A percentile compares a stretch with the other conserved stretches of the same genome.
Conservation (phyloP, 2,329 filamentous ascomycete genomes). For the Cryphonectria parasitica region DNA sequence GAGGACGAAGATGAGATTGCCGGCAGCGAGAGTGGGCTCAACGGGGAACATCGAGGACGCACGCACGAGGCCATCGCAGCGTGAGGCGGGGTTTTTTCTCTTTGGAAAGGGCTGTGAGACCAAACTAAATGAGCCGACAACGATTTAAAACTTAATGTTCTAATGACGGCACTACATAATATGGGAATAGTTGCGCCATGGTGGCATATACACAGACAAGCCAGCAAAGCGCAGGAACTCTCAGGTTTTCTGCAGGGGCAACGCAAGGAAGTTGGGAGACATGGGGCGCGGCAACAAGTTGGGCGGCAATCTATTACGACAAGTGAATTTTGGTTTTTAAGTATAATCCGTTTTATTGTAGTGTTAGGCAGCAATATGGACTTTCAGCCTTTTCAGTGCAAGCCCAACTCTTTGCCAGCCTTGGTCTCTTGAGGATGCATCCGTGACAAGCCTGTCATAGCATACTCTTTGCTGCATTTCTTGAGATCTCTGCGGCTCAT, state of each 20-base stretch:
- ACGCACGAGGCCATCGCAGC: slow-evolving; percentile 55
- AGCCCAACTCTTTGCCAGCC: not conserved
- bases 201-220: not conserved
- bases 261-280: slow-evolving; percentile 8
- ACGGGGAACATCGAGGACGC: slow-evolving; percentile 61
- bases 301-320: slow-evolving; percentile 1
- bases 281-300: not conserved
- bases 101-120: not conserved
- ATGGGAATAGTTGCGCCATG: not conserved
- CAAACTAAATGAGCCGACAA: not conserved
- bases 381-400: not conserved
- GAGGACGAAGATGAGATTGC: slow-evolving; percentile 51
- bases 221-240: not conserved
- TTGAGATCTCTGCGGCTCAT: too few relatives aligned
- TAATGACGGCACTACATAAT: slow-evolving; percentile 27
- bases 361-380: slow-evolving; percentile 1
- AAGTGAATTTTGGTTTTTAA: slow-evolving; percentile 1
- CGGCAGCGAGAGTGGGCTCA: slow-evolving; percentile 53
- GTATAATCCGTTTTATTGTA: slow-evolving; percentile 1
- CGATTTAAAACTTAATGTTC: slow-evolving; percentile 27
- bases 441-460: not conserved
- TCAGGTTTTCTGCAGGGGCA: not conserved
- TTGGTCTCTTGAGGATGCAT: not conserved
- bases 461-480: too few relatives aligned
- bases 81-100: slow-evolving; percentile 35